Evolutionary conservation across 495 filamentous ascomycete species (phyloP), one percentile per base, ranked within the genome.

Genomic region (Talaromyces trachyspermus): DNA sequence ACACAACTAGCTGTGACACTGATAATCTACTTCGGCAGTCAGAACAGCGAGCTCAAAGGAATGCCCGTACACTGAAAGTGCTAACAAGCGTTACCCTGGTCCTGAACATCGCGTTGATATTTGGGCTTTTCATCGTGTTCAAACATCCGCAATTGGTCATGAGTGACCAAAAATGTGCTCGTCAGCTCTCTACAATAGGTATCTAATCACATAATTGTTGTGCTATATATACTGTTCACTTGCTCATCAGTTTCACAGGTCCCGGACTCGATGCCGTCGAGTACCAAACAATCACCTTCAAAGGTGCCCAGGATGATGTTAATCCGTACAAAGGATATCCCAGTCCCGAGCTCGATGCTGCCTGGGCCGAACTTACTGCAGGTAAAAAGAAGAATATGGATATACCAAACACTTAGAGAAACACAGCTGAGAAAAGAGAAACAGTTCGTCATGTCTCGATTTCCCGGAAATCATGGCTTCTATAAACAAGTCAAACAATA

Each of bases 331-430:
- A 33, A 33, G 29, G 29, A 33, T 14, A 64, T 29, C 73, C 71
- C 0, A 64, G 70, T 14, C 72, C 74, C 0, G 75, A 76, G 46
- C 75, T 79, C 2, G 78, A 82, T 53, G 74, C 67, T 2, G 77
- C 76, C 3, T 82, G 78, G 78, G 65, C 67, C 8, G 11, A 33
- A n/a, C 29, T 33, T 8, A 33, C 29, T 33, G 29, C 12, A 8
- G 29, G 29, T 33, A 33, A 33, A n/a, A 33, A 11, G 15, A 3
- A 8, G 4, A 11, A 11, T 33, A n/a, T 33, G 4, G 11, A 11
- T 33, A n/a, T 33, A 11, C 3, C 15, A n/a, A 12, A 14, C 15
- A 14, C 11, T 33, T 33, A 8, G 0, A 8, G 15, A 14, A 4
- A 33, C 4, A 33, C 12, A 33, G 29, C 29, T n/a, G 11, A 33